Conservation (phyloP, 1,284 basidiomycete genomes). For the Gymnopus androsaceus region DNA sequence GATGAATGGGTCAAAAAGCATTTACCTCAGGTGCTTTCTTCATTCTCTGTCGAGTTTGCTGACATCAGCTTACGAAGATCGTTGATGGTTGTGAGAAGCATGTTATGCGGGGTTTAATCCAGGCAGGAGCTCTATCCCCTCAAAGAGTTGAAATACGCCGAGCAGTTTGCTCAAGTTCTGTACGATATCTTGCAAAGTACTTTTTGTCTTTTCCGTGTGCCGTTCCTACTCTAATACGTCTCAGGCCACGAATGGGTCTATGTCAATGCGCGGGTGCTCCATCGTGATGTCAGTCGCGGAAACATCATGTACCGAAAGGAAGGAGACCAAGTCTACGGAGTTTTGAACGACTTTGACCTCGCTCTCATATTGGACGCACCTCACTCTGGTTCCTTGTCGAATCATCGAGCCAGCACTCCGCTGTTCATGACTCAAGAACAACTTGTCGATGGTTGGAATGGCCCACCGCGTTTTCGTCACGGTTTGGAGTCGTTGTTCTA, state of each 20-base stretch:
- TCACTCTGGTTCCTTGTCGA: too few species aligned
- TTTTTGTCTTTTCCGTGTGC: background rate
- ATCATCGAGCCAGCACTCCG: too few species aligned
- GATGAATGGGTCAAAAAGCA: slow-evolving; percentile 14
- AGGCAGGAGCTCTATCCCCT: slow-evolving; percentile 1
- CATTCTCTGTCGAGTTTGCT: background rate
- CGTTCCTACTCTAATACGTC: background rate
- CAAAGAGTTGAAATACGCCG: background rate
- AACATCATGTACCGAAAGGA: slow-evolving; percentile 10
- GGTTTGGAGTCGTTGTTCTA: slow-evolving; percentile 12
- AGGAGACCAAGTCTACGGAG: slow-evolving; percentile 4
- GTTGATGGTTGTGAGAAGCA: slow-evolving; percentile 6
- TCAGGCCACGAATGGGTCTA: slow-evolving; percentile 5
- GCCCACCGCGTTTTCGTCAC: slow-evolving; percentile 4
- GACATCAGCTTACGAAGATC: background rate
- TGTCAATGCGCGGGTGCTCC: background rate
- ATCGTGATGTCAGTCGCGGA: slow-evolving; percentile 6
- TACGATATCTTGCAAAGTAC: slow-evolving; percentile 7
- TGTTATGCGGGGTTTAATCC: background rate
- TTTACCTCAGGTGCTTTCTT: slow-evolving; percentile 9
- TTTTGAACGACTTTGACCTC: slow-evolving; percentile 14
- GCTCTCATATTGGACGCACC: too few species aligned
- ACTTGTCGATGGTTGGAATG: background rate
- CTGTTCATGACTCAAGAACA: slow-evolving; percentile 10
- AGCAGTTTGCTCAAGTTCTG: background rate